These are phyloP conservation scores for Xylaria intraflava DNA, from an alignment of 495 filamentous ascomycete species.

Conservation along the genomic window DNA sequence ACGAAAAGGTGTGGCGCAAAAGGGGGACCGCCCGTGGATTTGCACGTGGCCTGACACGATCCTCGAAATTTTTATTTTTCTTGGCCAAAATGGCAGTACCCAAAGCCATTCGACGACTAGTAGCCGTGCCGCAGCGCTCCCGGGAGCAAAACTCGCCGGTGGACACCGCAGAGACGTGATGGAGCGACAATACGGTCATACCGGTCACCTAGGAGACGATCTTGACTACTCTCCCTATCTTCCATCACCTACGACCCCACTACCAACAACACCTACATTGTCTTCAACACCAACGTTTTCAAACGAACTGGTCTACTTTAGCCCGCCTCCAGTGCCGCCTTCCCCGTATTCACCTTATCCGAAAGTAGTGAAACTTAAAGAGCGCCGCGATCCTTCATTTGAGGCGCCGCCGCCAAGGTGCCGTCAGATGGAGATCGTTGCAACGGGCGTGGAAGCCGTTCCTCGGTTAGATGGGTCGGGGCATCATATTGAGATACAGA, in stretches of 20 bases:
- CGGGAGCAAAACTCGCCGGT: background rate
- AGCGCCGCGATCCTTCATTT: constrained; percentile 53
- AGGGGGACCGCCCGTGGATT: constrained; percentile 72
- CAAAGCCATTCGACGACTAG: background rate
- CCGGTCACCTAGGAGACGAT: background rate
- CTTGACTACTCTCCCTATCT: background rate
- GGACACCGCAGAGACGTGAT: background rate
- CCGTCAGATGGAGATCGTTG: constrained; percentile 61
- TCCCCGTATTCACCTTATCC: constrained; percentile 48
- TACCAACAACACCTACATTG: background rate
- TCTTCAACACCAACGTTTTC: constrained; percentile 11
- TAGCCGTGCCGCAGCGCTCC: background rate
- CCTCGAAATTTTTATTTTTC: constrained; percentile 77
- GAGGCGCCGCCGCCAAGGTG: constrained; percentile 50
- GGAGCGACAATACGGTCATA: background rate
- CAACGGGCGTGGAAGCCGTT: constrained; percentile 37
- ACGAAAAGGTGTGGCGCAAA: constrained; percentile 42
- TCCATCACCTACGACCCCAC: constrained; percentile 4
- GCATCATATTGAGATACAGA: constrained; percentile 45
- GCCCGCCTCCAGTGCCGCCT: constrained; percentile 8
- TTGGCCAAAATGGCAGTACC: constrained; percentile 47
- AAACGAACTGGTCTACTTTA: constrained; percentile 7
- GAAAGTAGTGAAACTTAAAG: constrained; percentile 70
- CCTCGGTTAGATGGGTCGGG: constrained; percentile 35
- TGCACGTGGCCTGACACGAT: constrained; percentile 82